Conservation (phyloP, 1,284 basidiomycete species). For the Pyrrhoderma lamaoense region DNA sequence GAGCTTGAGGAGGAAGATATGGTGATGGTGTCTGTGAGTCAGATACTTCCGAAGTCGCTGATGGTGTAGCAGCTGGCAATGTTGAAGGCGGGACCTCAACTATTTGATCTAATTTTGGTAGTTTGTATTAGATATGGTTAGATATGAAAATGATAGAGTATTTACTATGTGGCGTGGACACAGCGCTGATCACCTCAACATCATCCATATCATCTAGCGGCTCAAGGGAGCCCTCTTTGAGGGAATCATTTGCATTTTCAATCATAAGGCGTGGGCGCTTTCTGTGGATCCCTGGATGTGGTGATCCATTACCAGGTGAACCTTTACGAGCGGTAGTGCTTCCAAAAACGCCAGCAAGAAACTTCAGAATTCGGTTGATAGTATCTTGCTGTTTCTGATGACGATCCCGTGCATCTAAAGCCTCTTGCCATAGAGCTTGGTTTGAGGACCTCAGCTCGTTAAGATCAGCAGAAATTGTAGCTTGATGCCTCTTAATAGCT, state of each 20-base stretch:
- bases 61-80: constrained; percentile 1
- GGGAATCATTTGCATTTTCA: constrained; percentile 37
- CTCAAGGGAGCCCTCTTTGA: constrained; percentile 31
- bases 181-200: constrained; percentile 17
- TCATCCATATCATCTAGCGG: constrained; percentile 32
- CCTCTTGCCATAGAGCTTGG: constrained; percentile 89
- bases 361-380: constrained; percentile 55
- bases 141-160: background rate
- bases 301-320: constrained; percentile 25
- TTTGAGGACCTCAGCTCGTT: constrained; percentile 86
- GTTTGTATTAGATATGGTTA: background rate
- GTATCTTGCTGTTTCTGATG: constrained; percentile 55
- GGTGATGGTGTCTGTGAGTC: constrained; percentile 1
- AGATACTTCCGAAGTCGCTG: background rate
- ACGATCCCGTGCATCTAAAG: constrained; percentile 62
- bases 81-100: constrained; percentile 16
- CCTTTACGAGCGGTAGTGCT: constrained; percentile 19
- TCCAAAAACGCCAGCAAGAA: constrained; percentile 55
- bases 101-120: constrained; percentile 4
- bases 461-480: constrained; percentile 81
- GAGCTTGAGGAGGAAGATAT: constrained; percentile 3
- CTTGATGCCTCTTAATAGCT: constrained; percentile 88
- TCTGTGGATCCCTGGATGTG: constrained; percentile 43
- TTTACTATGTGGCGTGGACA: constrained; percentile 17
- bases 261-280: constrained; percentile 59